Percentiles rank a stretch among this genome's conserved stretches.
phyloP scores from a whole-genome alignment of 768 basidiomycete genomes.

The Pholiota molesta region DNA sequence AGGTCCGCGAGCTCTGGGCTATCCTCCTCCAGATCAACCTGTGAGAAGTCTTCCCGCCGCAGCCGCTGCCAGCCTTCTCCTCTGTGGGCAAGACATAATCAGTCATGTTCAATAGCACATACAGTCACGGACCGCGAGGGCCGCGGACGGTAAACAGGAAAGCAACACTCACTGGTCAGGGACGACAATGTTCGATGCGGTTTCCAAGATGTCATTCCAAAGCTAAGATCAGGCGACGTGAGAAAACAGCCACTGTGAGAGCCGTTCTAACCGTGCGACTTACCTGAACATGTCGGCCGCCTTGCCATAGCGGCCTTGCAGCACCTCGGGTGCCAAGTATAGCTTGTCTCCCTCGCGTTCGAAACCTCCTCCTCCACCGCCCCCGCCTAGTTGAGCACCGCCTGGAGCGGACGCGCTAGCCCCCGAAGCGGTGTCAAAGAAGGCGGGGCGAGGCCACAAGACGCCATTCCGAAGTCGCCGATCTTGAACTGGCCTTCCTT shows the following conservation, averaged over 20 bases:
- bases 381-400: slow-evolving; percentile 3
- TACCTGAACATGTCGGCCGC: slow-evolving; percentile 98
- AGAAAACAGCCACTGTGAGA: slow-evolving; percentile 33
- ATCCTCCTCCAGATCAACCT: slow-evolving; percentile 68
- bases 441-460: slow-evolving; percentile 68
- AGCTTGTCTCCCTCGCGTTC: slow-evolving; percentile 97
- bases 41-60: slow-evolving; percentile 88
- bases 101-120: slow-evolving; percentile 22
- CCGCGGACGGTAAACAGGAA: slow-evolving; percentile 12
- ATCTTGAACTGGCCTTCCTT: slow-evolving; percentile 89
- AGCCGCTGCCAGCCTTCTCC: slow-evolving; percentile 94
- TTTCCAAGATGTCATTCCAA: slow-evolving; percentile 97
- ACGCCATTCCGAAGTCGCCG: slow-evolving; percentile 99
- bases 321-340: slow-evolving; percentile 95
- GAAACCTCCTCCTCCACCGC: slow-evolving; percentile 53
- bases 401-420: slow-evolving; percentile 3
- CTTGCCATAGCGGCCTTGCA: slow-evolving; percentile 89
- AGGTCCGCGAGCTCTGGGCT: slow-evolving; percentile 70
- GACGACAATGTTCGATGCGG: slow-evolving; percentile 93
- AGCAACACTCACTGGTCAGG: slow-evolving; percentile 86
- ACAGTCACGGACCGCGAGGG: slow-evolving; percentile 17
- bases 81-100: slow-evolving; percentile 45
- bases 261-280: slow-evolving; percentile 43
- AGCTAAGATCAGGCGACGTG: slow-evolving; percentile 56
- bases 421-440: slow-evolving; percentile 15